phyloP scores from a whole-genome alignment of 202 grass and related monocot species.

The Setaria viridis region DNA sequence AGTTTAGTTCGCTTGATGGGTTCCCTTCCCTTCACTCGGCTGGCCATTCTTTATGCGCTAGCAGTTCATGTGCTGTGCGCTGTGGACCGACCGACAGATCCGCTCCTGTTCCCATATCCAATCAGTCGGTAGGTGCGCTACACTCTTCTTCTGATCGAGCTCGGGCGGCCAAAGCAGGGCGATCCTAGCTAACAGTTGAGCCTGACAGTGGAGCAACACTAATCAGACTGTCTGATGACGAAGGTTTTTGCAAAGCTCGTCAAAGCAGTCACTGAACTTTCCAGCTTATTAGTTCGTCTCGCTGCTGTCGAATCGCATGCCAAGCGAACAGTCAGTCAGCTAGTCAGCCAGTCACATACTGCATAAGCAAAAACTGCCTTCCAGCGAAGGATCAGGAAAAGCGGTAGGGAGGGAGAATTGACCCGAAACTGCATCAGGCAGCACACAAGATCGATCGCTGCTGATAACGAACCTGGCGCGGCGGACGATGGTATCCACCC shows the following conservation, averaged over 20 bases:
- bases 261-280: neutral
- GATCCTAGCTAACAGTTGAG: neutral
- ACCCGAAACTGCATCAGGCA: neutral
- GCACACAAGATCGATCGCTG: neutral
- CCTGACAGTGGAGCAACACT: neutral
- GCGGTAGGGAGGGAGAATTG: too few species aligned
- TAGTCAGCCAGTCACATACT: neutral
- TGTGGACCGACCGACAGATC: constrained; percentile 41
- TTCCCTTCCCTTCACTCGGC: neutral
- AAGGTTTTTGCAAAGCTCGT: neutral
- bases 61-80: neutral
- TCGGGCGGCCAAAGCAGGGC: neutral
- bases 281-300: neutral
- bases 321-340: neutral
- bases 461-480: neutral
- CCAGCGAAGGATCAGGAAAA: too few species aligned
- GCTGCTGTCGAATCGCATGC: neutral
- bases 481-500: too few species aligned
- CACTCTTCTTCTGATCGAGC: neutral
- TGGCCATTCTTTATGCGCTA: neutral
- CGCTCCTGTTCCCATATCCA: neutral
- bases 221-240: neutral
- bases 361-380: neutral
- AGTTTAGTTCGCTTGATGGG: neutral
- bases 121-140: constrained; percentile 14